Percentiles rank a stretch among this genome's conserved stretches.
phyloP scores from a whole-genome alignment of 371 early-diverging fungal genomes.

The Mucor sp. region DNA sequence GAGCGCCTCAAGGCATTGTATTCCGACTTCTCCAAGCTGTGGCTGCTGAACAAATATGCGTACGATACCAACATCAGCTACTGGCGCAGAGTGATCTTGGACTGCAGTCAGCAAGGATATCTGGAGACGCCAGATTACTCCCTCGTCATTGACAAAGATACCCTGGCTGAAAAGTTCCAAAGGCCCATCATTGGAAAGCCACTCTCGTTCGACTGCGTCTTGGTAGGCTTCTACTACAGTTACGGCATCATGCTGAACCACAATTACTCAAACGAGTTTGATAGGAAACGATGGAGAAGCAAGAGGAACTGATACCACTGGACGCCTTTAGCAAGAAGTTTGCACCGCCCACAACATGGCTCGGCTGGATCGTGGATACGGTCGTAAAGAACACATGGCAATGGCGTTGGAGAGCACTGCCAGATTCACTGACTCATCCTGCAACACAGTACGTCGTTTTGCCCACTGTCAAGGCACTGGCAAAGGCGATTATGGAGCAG shows the following conservation, averaged over 20 bases:
- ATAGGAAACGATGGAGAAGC: constrained; percentile 20
- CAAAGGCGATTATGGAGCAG: constrained; percentile 12
- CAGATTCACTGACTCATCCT: background rate
- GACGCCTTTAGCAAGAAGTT: constrained; percentile 17
- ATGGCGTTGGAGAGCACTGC: constrained; percentile 3
- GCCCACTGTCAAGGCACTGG: constrained; percentile 33
- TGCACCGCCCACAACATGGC: constrained; percentile 16
- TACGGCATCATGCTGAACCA: background rate
- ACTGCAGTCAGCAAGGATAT: constrained; percentile 26
- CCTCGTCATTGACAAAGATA: constrained; percentile 13
- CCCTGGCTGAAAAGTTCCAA: constrained; percentile 20
- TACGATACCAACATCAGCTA: constrained; percentile 30
- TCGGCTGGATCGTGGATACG: constrained; percentile 10
- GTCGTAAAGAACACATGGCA: constrained; percentile 17
- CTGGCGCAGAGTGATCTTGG: constrained; percentile 29
- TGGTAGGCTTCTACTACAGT: constrained; percentile 18
- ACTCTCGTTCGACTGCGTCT: constrained; percentile 18
- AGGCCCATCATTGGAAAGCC: constrained; percentile 26
- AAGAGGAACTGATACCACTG: constrained; percentile 33
- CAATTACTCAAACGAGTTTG: background rate
- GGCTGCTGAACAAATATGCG: constrained; percentile 28
- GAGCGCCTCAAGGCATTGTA: constrained; percentile 29
- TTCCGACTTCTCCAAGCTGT: constrained; percentile 32
- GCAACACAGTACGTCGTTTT: constrained; percentile 27
- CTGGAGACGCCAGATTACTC: constrained; percentile 19